Evolutionary conservation across 306 rosid genomes (phyloP).

Genomic region (Pterocarpus macrocarpus): DNA sequence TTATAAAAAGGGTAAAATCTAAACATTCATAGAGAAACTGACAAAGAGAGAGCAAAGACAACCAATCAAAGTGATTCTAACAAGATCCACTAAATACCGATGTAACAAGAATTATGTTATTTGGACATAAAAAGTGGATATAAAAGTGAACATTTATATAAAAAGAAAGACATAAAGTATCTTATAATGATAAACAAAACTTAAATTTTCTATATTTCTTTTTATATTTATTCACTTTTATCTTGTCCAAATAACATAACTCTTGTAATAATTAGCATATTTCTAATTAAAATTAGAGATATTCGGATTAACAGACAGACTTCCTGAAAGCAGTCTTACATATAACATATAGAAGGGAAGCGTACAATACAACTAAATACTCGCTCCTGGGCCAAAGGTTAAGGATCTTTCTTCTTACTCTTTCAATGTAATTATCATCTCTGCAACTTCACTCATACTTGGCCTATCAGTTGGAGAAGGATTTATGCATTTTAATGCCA

Average conservation of each 20-base stretch:
- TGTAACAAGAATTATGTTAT: not conserved
- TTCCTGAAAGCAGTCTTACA: not conserved
- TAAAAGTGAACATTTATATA: too few species aligned
- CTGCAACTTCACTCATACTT: constrained; percentile 49
- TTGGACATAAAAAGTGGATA: not conserved
- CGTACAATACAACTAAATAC: not conserved
- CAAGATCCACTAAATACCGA: not conserved
- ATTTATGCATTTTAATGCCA: constrained; percentile 61
- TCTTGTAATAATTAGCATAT: not conserved
- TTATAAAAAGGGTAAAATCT: too few species aligned
- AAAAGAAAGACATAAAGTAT: not conserved
- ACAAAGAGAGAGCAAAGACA: too few species aligned
- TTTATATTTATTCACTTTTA: too few species aligned
- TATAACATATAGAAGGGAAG: not conserved
- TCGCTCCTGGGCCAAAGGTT: constrained; percentile 39
- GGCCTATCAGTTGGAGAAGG: constrained; percentile 58
- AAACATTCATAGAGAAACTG: too few species aligned
- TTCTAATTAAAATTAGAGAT: not conserved
- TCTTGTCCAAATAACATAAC: not conserved
- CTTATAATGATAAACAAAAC: too few species aligned
- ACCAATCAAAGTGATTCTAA: too few species aligned
- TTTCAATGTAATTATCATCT: constrained; percentile 47
- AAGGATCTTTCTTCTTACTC: constrained; percentile 59
- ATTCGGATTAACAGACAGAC: not conserved
- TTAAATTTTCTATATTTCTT: too few species aligned